phyloP scores from a whole-genome alignment of 2,329 filamentous ascomycete genomes.

The Elsinoe ampelina region DNA sequence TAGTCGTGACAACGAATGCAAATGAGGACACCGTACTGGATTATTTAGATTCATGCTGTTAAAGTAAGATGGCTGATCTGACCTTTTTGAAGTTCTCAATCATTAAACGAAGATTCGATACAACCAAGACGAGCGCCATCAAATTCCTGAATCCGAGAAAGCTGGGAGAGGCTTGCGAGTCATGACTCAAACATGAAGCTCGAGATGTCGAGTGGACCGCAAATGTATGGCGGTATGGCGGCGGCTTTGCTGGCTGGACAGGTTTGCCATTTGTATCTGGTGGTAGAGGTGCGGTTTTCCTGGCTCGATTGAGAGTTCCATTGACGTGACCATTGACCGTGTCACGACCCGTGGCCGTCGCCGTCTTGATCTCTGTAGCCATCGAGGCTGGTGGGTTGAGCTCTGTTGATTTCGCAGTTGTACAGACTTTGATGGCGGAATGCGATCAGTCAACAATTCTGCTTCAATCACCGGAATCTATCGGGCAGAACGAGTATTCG shows the following conservation, averaged over 20 bases:
- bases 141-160: constrained; percentile 93
- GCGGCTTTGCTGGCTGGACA: constrained; percentile 21
- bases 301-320: not conserved
- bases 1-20: constrained; percentile 87
- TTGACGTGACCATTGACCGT: not conserved
- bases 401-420: not conserved
- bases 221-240: constrained; percentile 84
- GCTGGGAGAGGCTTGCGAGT: constrained; percentile 63
- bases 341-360: constrained; percentile 6
- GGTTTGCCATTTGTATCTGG: constrained; percentile 1
- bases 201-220: constrained; percentile 66
- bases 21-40: constrained; percentile 79
- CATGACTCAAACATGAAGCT: constrained; percentile 78
- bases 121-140: constrained; percentile 83
- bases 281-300: not conserved
- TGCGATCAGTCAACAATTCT: not conserved
- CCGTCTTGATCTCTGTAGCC: constrained; percentile 8
- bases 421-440: not conserved
- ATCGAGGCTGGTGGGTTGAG: not conserved
- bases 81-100: constrained; percentile 97
- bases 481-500: not conserved
- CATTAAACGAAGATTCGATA: constrained; percentile 85
- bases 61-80: constrained; percentile 12
- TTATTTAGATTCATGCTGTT: not conserved
- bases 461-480: not conserved